A percentile compares a stretch with the other conserved stretches of the same genome.
Evolutionary conservation across 192 early-diverging fungal species (phyloP).

Genomic region (Chytriomyces sp.): DNA sequence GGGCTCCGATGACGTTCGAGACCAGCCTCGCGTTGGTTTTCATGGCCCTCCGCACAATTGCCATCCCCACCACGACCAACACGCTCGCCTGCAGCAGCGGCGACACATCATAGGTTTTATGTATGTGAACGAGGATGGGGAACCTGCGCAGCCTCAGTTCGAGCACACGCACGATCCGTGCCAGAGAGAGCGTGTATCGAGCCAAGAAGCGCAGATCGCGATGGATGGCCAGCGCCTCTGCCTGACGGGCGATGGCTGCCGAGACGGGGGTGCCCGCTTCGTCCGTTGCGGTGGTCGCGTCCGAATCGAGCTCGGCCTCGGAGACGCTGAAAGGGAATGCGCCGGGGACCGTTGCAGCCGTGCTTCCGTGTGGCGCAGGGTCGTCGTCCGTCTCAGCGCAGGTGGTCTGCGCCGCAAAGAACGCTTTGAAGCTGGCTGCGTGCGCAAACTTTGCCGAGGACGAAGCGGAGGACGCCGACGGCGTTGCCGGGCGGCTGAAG

Average conservation of each 20-base stretch:
- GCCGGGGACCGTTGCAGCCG: neutral
- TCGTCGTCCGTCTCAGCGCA: too few species aligned
- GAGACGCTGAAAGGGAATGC: neutral
- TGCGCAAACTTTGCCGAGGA: too few species aligned
- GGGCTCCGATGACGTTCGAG: conserved; percentile 45
- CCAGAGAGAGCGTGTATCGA: neutral
- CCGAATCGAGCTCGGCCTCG: too few species aligned
- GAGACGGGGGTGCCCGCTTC: neutral
- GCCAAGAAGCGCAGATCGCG: neutral
- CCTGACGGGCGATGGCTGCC: neutral
- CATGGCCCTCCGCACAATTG: conserved; percentile 33
- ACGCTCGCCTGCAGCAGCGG: conserved; percentile 39
- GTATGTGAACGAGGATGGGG: conserved; percentile 37
- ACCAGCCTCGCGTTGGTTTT: conserved; percentile 41
- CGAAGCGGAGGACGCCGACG: too few species aligned
- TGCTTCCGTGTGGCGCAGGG: too few species aligned
- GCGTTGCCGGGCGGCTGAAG: too few species aligned
- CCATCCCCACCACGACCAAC: conserved; percentile 18
- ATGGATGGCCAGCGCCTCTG: neutral
- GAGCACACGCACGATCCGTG: neutral
- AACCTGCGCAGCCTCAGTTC: conserved; percentile 30
- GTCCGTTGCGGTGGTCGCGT: too few species aligned
- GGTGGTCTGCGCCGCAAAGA: too few species aligned
- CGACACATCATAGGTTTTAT: conserved; percentile 34
- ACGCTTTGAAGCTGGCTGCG: too few species aligned